Evolutionary conservation across 2,329 filamentous ascomycete genomes (phyloP), one percentile per base, ranked within the genome.

Genomic region (Talaromyces sp.): DNA sequence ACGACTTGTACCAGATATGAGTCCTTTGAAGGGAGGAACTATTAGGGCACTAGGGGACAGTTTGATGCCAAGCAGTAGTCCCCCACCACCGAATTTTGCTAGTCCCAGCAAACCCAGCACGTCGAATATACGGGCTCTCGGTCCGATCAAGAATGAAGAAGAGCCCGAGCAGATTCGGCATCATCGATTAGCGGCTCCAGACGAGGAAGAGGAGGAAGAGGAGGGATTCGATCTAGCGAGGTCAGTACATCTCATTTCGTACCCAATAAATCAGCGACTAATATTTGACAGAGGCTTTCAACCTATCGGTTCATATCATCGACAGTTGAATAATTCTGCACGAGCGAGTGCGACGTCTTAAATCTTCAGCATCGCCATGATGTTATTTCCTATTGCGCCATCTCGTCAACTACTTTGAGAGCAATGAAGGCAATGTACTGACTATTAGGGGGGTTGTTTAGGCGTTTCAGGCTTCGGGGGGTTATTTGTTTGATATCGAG

Each of bases 271-370:
- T 9, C 48, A 35, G 22, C 27, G 45, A 50, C 63, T 64, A 56
- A 64, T 2, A 8, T 10, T 2, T 45, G 19, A 47, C 61, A 82
- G 79, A 66, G 80, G 80, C 16, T 82, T 82, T 68, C 79, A 81
- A 71, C 79, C 80, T n/a, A 82, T 82, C 63, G 77, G 79, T 14
- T 78, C 78, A 5, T 81, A 79, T 65, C 78, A 81, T 73, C 76
- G 75, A 58, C 78, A 81, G 66, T 66, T 81, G 60, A 79, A 71
- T 69, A 78, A 75, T 62, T 73, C 76, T 50, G 75, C 76, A 16
- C 72, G 76, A 27, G 72, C 76, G 16, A 76, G 75, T 57, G 74
- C 76, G 14, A 76, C 62, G 27, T 66, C 65, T 27, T 66, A 35
- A 65, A 65, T 47, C 22, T 39, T 54, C 5, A 19, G 14, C 19